These are phyloP conservation scores for Colletotrichum truncatum DNA, from an alignment of 2,329 filamentous ascomycete genomes.

Conservation along the genomic window DNA sequence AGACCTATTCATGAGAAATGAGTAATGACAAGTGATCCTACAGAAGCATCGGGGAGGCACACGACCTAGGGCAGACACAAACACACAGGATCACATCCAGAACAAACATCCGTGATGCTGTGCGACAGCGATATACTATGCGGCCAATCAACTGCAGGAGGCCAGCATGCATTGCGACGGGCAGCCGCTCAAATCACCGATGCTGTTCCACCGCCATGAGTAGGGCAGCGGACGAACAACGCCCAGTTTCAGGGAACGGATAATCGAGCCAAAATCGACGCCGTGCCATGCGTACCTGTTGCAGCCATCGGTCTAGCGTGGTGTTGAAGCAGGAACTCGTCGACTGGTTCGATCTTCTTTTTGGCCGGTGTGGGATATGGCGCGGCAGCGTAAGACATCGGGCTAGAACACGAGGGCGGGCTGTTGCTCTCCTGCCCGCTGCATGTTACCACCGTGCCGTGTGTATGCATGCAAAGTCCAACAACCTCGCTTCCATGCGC, in stretches of 20 bases:
- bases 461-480: too few relatives aligned
- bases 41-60: neutral
- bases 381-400: too few relatives aligned
- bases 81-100: neutral
- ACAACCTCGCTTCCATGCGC: neutral
- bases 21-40: neutral
- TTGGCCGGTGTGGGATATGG: too few relatives aligned
- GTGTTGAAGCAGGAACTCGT: neutral
- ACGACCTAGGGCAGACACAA: neutral
- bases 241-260: neutral
- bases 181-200: neutral
- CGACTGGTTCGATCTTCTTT: neutral
- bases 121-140: neutral
- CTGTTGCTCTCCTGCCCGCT: too few relatives aligned
- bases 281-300: neutral
- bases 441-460: too few relatives aligned
- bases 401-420: too few relatives aligned
- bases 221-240: neutral
- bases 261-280: constrained; percentile 9
- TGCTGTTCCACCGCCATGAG: neutral
- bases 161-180: neutral
- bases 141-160: neutral
- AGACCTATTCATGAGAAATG: neutral
- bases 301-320: neutral
- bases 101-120: neutral